A percentile compares a stretch with the other conserved stretches of the same genome.
phyloP scores from a whole-genome alignment of 495 filamentous ascomycete species.

The Oidiodendron maius region DNA sequence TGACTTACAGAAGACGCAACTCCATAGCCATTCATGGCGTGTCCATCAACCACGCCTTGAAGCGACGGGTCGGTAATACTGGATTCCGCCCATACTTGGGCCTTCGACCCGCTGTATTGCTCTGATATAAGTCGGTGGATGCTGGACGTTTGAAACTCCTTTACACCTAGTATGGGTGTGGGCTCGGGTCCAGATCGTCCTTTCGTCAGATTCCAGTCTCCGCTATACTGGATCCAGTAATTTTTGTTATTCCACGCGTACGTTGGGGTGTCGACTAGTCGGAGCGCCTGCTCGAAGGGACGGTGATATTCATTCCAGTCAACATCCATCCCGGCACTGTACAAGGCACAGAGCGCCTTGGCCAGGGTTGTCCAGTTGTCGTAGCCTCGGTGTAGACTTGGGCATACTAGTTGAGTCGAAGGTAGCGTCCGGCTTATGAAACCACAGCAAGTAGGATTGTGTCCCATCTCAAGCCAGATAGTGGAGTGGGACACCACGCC shows the following conservation, averaged over 20 bases:
- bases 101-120: conserved; percentile 43
- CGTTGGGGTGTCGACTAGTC: conserved; percentile 60
- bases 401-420: conserved; percentile 46
- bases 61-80: conserved; percentile 56
- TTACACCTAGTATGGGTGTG: too few relatives aligned
- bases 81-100: conserved; percentile 56
- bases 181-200: conserved; percentile 49
- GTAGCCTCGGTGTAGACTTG: conserved; percentile 44
- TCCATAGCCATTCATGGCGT: conserved; percentile 54
- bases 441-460: conserved; percentile 58
- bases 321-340: conserved; percentile 59
- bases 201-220: conserved; percentile 63
- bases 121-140: conserved; percentile 50
- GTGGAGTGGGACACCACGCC: conserved; percentile 43
- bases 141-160: conserved; percentile 33
- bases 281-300: conserved; percentile 54
- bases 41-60: conserved; percentile 51
- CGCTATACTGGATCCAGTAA: conserved; percentile 73
- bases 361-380: conserved; percentile 62
- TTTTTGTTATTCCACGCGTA: conserved; percentile 76
- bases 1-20: conserved; percentile 33
- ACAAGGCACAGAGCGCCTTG: conserved; percentile 50
- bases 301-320: conserved; percentile 74
- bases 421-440: conserved; percentile 60
- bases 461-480: conserved; percentile 61